Evolutionary conservation across 73 alveolate genomes (phyloP).

Genomic region (Paramecium primaurelia): DNA sequence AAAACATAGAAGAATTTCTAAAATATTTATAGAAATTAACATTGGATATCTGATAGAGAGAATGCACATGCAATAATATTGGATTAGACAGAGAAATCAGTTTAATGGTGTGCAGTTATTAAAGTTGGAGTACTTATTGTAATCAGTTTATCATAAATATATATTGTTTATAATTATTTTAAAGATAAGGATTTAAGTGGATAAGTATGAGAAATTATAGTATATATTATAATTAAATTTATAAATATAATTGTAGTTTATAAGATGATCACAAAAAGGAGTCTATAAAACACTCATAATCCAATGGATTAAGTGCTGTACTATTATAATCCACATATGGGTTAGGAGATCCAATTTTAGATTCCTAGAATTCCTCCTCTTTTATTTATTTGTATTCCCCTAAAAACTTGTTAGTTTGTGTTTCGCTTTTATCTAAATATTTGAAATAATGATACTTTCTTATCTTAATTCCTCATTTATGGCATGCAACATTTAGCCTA

Average conservation of each 20-base stretch:
- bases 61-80: not conserved
- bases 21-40: conserved; percentile 14
- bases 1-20: not conserved
- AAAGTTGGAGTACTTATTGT: not conserved
- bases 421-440: not conserved
- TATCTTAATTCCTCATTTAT: conserved; percentile 33
- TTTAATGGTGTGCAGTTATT: conserved; percentile 15
- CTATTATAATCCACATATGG: conserved; percentile 19
- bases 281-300: not conserved
- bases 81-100: conserved; percentile 19
- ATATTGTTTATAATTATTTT: conserved; percentile 11
- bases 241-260: not conserved
- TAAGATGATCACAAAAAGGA: conserved; percentile 10
- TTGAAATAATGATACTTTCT: not conserved
- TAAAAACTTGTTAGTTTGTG: not conserved
- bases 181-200: not conserved
- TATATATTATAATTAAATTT: not conserved
- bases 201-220: not conserved
- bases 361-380: not conserved
- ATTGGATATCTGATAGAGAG: conserved; percentile 17
- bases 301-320: not conserved
- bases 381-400: not conserved
- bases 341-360: conserved; percentile 38
- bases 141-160: not conserved
- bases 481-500: conserved; percentile 41